Evolutionary conservation across 2,329 filamentous ascomycete genomes (phyloP).

Genomic region (Drechslerella coelobrocha): DNA sequence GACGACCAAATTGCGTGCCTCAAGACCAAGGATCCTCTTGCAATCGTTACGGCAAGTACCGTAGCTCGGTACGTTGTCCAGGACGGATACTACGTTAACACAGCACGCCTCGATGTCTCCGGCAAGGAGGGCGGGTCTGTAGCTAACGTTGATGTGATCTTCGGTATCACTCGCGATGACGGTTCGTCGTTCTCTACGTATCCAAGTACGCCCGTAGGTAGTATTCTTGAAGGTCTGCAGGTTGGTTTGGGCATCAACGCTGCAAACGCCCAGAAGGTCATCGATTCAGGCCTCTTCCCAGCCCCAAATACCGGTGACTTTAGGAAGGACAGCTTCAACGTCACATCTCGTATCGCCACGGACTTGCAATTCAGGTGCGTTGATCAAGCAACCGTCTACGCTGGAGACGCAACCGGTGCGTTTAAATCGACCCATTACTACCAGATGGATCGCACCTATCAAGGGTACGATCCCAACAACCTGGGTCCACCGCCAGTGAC

Average conservation of each 20-base stretch:
- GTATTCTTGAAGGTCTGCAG: conserved; percentile 60
- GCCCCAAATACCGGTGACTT: conserved; percentile 61
- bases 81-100: conserved; percentile 66
- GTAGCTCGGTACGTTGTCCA: conserved; percentile 66
- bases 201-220: conserved; percentile 60
- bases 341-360: conserved; percentile 65
- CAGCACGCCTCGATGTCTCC: conserved; percentile 60
- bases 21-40: conserved; percentile 60
- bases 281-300: conserved; percentile 63
- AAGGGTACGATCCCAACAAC: conserved; percentile 64
- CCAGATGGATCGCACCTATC: conserved; percentile 67
- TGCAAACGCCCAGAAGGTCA: conserved; percentile 59
- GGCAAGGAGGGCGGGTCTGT: conserved; percentile 56
- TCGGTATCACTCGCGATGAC: conserved; percentile 65
- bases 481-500: conserved; percentile 61
- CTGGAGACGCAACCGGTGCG: conserved; percentile 60
- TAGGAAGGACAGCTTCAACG: conserved; percentile 66
- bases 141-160: conserved; percentile 65
- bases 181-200: conserved; percentile 65
- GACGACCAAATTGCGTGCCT: conserved; percentile 65
- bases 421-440: conserved; percentile 66
- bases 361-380: conserved; percentile 68
- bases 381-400: conserved; percentile 66
- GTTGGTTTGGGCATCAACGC: conserved; percentile 61
- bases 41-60: conserved; percentile 59